Conservation (phyloP, 2,329 filamentous ascomycete species). For the Tetracladium maxilliforme region DNA sequence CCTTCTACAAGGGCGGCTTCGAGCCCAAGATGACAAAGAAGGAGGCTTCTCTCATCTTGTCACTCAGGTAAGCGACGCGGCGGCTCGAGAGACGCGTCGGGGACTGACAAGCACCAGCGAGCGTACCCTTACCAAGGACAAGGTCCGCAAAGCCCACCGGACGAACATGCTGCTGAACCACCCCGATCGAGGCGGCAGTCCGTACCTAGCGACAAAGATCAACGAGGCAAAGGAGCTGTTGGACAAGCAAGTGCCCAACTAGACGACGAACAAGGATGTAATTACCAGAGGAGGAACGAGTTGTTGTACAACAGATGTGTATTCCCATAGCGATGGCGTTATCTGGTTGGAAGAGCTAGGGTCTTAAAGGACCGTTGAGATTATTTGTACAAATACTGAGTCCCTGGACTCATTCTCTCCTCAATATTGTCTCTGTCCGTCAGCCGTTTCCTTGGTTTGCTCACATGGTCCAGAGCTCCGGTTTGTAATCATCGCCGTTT, state of each 20-base stretch:
- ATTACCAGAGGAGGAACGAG: no score
- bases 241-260: slow-evolving; percentile 61
- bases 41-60: slow-evolving; percentile 82
- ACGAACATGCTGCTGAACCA: slow-evolving; percentile 96
- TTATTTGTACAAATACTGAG: background rate
- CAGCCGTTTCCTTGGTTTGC: no score
- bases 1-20: slow-evolving; percentile 98
- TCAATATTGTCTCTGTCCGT: no score
- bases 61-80: slow-evolving; percentile 55
- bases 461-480: slow-evolving; percentile 3
- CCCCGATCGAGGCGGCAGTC: slow-evolving; percentile 90
- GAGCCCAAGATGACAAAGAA: slow-evolving; percentile 86
- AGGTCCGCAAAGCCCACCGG: slow-evolving; percentile 88
- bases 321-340: background rate
- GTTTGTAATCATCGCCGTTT: slow-evolving; percentile 6
- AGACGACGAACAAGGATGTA: no score
- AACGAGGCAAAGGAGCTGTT: slow-evolving; percentile 97
- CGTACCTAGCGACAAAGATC: slow-evolving; percentile 92
- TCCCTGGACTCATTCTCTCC: no score
- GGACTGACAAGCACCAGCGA: slow-evolving; percentile 40
- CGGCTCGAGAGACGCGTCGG: slow-evolving; percentile 2
- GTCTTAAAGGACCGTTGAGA: background rate
- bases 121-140: slow-evolving; percentile 76
- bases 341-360: background rate
- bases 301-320: slow-evolving; percentile 1